These are phyloP conservation scores for Tetrapisispora arboricola DNA, from an alignment of 805 yeast species.

Conservation along the genomic window DNA sequence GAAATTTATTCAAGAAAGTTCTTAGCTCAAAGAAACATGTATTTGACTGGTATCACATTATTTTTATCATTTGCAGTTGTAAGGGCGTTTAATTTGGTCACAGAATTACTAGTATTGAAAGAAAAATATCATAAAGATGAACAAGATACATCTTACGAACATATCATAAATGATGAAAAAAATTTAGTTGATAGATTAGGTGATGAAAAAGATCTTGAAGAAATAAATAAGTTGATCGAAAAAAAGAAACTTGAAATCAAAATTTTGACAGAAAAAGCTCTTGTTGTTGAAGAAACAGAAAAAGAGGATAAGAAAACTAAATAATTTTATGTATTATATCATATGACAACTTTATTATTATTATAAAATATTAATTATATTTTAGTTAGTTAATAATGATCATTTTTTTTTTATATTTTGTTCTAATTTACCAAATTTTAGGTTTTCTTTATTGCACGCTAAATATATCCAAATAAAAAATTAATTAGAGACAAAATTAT, in stretches of 20 bases:
- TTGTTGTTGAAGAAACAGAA: slow-evolving; percentile 56
- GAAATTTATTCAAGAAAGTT: slow-evolving; percentile 87
- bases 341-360: no score
- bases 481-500: no score
- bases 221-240: slow-evolving; percentile 39
- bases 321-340: no score
- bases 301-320: no score
- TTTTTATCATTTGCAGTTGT: slow-evolving; percentile 78
- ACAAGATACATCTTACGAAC: not conserved
- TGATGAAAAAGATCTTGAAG: slow-evolving; percentile 19
- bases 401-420: no score
- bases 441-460: no score
- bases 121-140: slow-evolving; percentile 34
- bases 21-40: slow-evolving; percentile 94
- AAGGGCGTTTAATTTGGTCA: slow-evolving; percentile 73
- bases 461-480: no score
- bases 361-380: no score
- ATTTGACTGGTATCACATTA: slow-evolving; percentile 88
- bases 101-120: slow-evolving; percentile 43
- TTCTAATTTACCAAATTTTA: no score
- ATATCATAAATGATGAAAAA: slow-evolving; percentile 4
- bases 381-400: no score
- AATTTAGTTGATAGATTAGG: not conserved
- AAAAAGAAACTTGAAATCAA: slow-evolving; percentile 57
- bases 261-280: slow-evolving; percentile 64